Evolutionary conservation across 345 rosid species (phyloP).

Genomic region (Pugionium cornutum): DNA sequence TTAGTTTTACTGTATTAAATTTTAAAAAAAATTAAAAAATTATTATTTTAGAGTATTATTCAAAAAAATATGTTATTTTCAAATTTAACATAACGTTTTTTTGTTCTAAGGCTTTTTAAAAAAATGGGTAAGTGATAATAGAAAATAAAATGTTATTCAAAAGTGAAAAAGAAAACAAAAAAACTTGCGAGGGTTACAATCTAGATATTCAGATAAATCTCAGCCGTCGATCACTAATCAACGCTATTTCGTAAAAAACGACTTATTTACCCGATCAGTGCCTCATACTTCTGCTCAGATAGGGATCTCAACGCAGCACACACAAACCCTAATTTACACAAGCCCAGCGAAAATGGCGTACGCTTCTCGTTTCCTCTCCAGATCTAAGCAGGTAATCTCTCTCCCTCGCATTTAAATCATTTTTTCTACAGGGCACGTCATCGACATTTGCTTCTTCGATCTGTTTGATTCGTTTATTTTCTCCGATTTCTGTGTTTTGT

Average conservation of each 20-base stretch:
- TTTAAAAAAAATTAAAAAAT: too few relatives aligned
- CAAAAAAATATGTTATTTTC: too few relatives aligned
- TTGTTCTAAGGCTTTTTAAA: too few relatives aligned
- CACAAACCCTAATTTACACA: conserved; percentile 41
- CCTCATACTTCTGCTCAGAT: conserved; percentile 25
- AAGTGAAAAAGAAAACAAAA: not conserved
- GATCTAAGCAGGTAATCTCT: conserved; percentile 71
- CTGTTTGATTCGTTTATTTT: not conserved
- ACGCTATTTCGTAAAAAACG: conserved; percentile 20
- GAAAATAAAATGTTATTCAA: not conserved
- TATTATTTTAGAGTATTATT: too few relatives aligned
- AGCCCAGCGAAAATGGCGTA: conserved; percentile 51
- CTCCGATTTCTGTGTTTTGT: conserved; percentile 23
- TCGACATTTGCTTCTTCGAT: not conserved
- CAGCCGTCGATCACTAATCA: conserved; percentile 26
- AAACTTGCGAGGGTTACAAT: not conserved
- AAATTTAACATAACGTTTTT: too few relatives aligned
- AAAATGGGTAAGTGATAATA: too few relatives aligned
- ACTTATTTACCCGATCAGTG: not conserved
- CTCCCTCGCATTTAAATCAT: not conserved
- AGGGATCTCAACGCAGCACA: conserved; percentile 32
- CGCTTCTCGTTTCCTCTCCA: conserved; percentile 67
- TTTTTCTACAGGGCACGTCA: not conserved
- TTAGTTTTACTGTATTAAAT: too few relatives aligned
- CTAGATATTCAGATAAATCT: conserved; percentile 4